These are phyloP conservation scores for Cryptosporidium sp. DNA, from an alignment of 169 alveolate species.

Conservation along the genomic window DNA sequence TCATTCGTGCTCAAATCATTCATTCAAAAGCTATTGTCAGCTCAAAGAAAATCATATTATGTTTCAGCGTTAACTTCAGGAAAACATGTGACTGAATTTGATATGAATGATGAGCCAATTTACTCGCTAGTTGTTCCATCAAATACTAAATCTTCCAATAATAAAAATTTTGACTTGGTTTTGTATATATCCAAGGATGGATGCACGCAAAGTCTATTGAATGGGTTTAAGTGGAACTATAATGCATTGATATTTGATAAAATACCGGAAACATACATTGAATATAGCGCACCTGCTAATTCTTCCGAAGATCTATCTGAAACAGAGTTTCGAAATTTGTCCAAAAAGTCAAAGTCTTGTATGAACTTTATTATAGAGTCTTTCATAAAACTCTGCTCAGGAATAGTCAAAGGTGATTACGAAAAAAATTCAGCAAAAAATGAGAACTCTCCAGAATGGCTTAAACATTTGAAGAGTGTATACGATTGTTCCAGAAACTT, in stretches of 20 bases:
- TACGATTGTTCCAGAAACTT: neutral
- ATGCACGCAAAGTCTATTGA: constrained; percentile 26
- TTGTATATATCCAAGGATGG: constrained; percentile 68
- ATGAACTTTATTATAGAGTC: constrained; percentile 30
- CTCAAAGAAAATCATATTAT: neutral
- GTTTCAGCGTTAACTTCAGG: constrained; percentile 17
- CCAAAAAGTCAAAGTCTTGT: neutral
- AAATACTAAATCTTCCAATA: neutral
- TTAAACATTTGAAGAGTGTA: neutral
- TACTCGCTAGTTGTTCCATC: constrained; percentile 36
- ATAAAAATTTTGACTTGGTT: constrained; percentile 2
- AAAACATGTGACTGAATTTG: neutral
- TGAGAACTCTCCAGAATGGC: constrained; percentile 13
- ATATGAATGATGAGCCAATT: constrained; percentile 11
- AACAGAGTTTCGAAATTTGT: neutral
- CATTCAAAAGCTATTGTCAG: neutral
- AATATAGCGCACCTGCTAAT: neutral
- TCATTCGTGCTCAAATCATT: constrained; percentile 7
- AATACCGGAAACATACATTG: neutral
- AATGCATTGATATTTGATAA: neutral
- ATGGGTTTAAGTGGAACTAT: constrained; percentile 31
- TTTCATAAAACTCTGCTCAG: constrained; percentile 19
- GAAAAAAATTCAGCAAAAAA: neutral
- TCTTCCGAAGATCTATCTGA: neutral
- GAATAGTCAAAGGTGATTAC: neutral